Evolutionary conservation across 768 basidiomycete species (phyloP).

Genomic region (Lentinus tigrinus): DNA sequence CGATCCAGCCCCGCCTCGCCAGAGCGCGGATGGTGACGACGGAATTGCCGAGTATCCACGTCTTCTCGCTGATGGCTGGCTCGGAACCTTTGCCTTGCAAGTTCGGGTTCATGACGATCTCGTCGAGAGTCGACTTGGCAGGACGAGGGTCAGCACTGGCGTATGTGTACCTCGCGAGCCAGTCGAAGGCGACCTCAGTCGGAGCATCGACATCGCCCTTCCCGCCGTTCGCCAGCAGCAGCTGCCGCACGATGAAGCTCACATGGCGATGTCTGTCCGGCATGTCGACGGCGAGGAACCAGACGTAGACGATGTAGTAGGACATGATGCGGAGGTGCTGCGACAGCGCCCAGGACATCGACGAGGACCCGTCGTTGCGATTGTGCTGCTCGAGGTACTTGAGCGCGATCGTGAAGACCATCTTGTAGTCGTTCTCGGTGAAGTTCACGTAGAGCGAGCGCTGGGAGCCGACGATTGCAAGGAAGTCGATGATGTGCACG

Average conservation of each 20-base stretch:
- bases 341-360: conserved; percentile 81
- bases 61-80: conserved; percentile 56
- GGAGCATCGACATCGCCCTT: conserved; percentile 76
- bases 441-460: conserved; percentile 84
- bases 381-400: conserved; percentile 94
- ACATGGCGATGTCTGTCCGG: conserved; percentile 80
- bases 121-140: conserved; percentile 71
- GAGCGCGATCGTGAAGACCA: conserved; percentile 91
- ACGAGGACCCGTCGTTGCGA: conserved; percentile 52
- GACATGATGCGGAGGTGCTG: conserved; percentile 90
- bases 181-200: conserved; percentile 96
- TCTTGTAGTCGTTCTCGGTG: conserved; percentile 85
- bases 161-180: conserved; percentile 93
- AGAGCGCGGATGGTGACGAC: conserved; percentile 80
- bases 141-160: conserved; percentile 92
- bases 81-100: conserved; percentile 32
- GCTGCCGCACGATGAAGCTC: conserved; percentile 80
- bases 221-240: conserved; percentile 83
- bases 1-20: conserved; percentile 80
- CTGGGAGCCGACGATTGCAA: conserved; percentile 82
- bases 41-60: conserved; percentile 85
- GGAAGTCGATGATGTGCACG: conserved; percentile 93
- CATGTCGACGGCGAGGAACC: conserved; percentile 89
- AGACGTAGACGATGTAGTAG: conserved; percentile 88
- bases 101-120: conserved; percentile 69